Conservation (phyloP, 192 early-diverging fungal species). For the Phlyctochytrium arcticum region DNA sequence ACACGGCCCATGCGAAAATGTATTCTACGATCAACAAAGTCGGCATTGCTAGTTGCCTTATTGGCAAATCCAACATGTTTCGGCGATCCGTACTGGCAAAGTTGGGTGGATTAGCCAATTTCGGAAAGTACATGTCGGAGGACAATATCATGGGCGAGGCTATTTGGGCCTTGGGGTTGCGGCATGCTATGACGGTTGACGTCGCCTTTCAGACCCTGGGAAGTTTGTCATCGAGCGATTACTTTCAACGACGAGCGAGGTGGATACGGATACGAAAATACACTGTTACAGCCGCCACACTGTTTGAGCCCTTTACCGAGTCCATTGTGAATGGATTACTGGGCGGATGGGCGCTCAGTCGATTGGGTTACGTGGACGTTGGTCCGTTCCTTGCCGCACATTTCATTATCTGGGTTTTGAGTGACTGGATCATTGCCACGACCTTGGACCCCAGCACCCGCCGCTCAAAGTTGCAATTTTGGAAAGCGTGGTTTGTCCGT, state of each 20-base stretch:
- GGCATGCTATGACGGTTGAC: conserved; percentile 86
- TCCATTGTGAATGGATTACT: conserved; percentile 73
- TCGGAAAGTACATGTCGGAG: conserved; percentile 90
- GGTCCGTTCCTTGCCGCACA: conserved; percentile 48
- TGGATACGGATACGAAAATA: conserved; percentile 96
- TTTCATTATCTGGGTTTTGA: conserved; percentile 56
- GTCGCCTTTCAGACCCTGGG: conserved; percentile 83
- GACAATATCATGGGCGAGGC: conserved; percentile 91
- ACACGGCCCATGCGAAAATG: conserved; percentile 91
- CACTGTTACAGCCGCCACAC: conserved; percentile 81
- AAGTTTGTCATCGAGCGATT: conserved; percentile 68
- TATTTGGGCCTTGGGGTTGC: conserved; percentile 71
- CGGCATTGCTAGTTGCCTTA: conserved; percentile 79
- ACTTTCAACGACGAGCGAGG: conserved; percentile 76
- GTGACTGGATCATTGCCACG: conserved; percentile 45
- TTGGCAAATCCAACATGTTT: conserved; percentile 95
- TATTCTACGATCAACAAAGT: conserved; percentile 90
- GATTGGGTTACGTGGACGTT: conserved; percentile 49
- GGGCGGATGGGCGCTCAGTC: conserved; percentile 62
- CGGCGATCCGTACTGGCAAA: conserved; percentile 74
- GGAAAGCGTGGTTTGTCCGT: conserved; percentile 75
- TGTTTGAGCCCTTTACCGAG: conserved; percentile 91
- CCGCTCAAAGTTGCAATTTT: conserved; percentile 36
- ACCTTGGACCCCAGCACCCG: conserved; percentile 37
- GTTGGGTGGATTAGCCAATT: conserved; percentile 76